phyloP scores from a whole-genome alignment of 352 stramenopile species.

The Pythium sp. region DNA sequence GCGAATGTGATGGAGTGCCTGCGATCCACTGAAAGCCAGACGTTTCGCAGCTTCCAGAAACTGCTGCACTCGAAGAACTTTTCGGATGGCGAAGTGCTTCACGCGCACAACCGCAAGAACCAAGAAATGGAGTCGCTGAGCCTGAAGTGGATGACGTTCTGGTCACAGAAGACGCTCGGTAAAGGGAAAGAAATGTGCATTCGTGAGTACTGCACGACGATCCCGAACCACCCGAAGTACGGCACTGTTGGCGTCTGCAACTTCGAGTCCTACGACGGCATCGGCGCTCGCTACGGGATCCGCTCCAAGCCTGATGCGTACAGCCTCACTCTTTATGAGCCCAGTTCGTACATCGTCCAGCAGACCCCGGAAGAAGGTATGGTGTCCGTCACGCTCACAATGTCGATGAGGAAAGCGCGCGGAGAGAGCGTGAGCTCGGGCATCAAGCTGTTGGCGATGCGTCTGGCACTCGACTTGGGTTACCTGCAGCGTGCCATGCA shows the following conservation, averaged over 20 bases:
- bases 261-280: conserved; percentile 83
- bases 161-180: conserved; percentile 71
- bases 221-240: conserved; percentile 55
- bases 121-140: conserved; percentile 59
- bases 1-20: conserved; percentile 77
- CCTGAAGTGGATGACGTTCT: conserved; percentile 84
- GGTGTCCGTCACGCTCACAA: conserved; percentile 65
- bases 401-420: conserved; percentile 76
- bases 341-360: conserved; percentile 68
- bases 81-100: conserved; percentile 76
- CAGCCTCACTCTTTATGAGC: conserved; percentile 77
- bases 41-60: conserved; percentile 69
- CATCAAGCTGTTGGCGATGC: conserved; percentile 60
- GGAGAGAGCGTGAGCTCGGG: conserved; percentile 71
- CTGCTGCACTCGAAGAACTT: conserved; percentile 72
- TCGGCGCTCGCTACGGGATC: conserved; percentile 68
- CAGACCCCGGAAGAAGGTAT: conserved; percentile 67
- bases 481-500: conserved; percentile 65
- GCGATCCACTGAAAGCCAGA: conserved; percentile 53
- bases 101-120: conserved; percentile 40
- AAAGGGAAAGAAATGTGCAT: conserved; percentile 82
- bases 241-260: conserved; percentile 64
- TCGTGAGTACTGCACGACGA: conserved; percentile 73
- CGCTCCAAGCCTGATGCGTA: conserved; percentile 71
- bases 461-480: conserved; percentile 54